phyloP scores from a whole-genome alignment of 2,329 filamentous ascomycete genomes.

The Pestalotiopsis sp. region DNA sequence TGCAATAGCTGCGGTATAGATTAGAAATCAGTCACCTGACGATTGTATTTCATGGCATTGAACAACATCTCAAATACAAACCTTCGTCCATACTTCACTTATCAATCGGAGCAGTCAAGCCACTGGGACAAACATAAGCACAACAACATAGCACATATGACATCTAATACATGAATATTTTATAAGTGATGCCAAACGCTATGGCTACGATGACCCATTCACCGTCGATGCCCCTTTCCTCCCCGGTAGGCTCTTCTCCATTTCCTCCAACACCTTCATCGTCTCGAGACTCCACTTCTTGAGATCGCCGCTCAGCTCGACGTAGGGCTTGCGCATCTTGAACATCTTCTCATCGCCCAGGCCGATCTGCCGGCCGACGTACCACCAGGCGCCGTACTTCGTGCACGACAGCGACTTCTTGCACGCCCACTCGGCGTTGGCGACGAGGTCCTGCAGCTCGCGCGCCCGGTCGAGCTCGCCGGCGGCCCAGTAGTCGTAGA shows the following conservation, averaged over 20 bases:
- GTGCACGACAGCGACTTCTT: slow-evolving; percentile 49
- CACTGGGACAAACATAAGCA: too few relatives aligned
- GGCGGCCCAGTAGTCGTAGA: slow-evolving; percentile 42
- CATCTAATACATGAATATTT: background rate
- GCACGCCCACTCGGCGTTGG: slow-evolving; percentile 51
- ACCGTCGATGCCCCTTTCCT: background rate
- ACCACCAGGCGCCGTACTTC: slow-evolving; percentile 47
- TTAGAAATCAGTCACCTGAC: accelerated
- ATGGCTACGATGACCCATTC: background rate
- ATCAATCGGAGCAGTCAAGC: too few relatives aligned
- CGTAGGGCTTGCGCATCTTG: slow-evolving; percentile 45
- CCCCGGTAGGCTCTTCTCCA: slow-evolving; percentile 26
- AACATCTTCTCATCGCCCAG: slow-evolving; percentile 37
- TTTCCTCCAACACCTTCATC: slow-evolving; percentile 36
- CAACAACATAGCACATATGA: too few relatives aligned
- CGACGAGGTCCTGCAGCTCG: slow-evolving; percentile 42
- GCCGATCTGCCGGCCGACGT: slow-evolving; percentile 38
- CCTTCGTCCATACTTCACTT: too few relatives aligned
- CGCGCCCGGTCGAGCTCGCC: slow-evolving; percentile 39
- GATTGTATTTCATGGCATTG: too few relatives aligned
- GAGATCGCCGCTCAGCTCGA: slow-evolving; percentile 34
- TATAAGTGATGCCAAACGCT: background rate
- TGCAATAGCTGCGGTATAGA: too few relatives aligned
- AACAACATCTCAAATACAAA: too few relatives aligned
- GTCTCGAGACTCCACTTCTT: slow-evolving; percentile 45